Conservation (phyloP, 768 basidiomycete genomes). For the Cyclocybe aegerita region DNA sequence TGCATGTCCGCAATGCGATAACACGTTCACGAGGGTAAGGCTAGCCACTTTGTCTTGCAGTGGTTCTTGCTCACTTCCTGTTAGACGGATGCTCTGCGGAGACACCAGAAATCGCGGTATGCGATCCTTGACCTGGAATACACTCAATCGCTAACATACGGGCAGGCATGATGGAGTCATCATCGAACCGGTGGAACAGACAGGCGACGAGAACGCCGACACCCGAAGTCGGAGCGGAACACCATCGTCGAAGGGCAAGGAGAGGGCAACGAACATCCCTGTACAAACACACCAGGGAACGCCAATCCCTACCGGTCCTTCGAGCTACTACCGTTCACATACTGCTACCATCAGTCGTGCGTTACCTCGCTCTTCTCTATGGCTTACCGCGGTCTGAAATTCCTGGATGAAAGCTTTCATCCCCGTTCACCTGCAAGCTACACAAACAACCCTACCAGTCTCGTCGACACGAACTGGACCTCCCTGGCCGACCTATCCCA, state of each 20-base stretch:
- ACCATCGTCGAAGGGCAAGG: slow-evolving; percentile 44
- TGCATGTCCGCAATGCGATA: slow-evolving; percentile 77
- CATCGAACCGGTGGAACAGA: slow-evolving; percentile 46
- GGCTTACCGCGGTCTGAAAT: not conserved
- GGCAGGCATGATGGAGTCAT: slow-evolving; percentile 66
- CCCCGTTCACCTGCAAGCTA: slow-evolving; percentile 38
- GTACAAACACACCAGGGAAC: slow-evolving; percentile 28
- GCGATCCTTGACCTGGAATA: slow-evolving; percentile 14
- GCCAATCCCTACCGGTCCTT: slow-evolving; percentile 35
- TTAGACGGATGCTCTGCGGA: slow-evolving; percentile 78
- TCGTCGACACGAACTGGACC: slow-evolving; percentile 33
- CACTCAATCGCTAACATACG: slow-evolving; percentile 1
- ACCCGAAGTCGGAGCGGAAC: slow-evolving; percentile 52
- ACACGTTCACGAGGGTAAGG: slow-evolving; percentile 76
- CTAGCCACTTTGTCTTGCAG: slow-evolving; percentile 3
- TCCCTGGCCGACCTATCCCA: slow-evolving; percentile 17
- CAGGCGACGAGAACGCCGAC: slow-evolving; percentile 28
- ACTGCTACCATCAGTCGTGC: slow-evolving; percentile 46
- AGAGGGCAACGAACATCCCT: slow-evolving; percentile 25
- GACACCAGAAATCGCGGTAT: slow-evolving; percentile 80
- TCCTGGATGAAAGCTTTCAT: not conserved
- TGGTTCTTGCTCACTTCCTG: slow-evolving; percentile 16
- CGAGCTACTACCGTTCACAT: slow-evolving; percentile 68
- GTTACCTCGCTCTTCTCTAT: slow-evolving; percentile 9
- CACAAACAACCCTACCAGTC: slow-evolving; percentile 26